Conservation (phyloP, 768 basidiomycete genomes). For the Pisolithus sp. region DNA sequence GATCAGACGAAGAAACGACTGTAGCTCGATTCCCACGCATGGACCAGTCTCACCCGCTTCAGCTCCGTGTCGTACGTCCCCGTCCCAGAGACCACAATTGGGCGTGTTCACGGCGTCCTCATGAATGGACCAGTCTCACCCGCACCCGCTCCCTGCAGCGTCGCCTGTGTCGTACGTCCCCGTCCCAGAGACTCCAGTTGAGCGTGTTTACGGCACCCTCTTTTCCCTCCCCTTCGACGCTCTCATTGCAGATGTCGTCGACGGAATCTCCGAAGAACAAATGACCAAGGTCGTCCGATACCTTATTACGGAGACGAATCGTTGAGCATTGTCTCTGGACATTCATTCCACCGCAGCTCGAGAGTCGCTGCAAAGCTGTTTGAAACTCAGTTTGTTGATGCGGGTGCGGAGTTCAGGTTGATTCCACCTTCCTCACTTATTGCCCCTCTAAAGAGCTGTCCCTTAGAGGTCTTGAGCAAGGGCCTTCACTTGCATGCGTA, state of each 20-base stretch:
- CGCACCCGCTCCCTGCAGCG: too few relatives aligned
- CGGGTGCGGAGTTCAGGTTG: slow-evolving; percentile 47
- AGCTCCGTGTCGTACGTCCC: too few relatives aligned
- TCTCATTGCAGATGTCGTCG: slow-evolving; percentile 57
- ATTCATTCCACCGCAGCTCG: slow-evolving; percentile 71
- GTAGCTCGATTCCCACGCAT: too few relatives aligned
- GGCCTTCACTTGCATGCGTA: too few relatives aligned
- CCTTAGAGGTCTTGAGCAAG: too few relatives aligned
- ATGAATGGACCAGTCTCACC: too few relatives aligned
- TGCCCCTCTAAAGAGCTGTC: too few relatives aligned
- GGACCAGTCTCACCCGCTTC: too few relatives aligned
- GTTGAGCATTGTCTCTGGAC: slow-evolving; percentile 68
- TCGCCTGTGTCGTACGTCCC: slow-evolving; percentile 45
- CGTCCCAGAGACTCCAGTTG: slow-evolving; percentile 49
- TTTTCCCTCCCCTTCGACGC: slow-evolving; percentile 60
- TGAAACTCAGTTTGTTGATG: slow-evolving; percentile 63
- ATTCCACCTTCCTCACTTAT: too few relatives aligned
- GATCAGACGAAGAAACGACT: too few relatives aligned
- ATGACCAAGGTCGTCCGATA: slow-evolving; percentile 70
- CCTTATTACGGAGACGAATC: slow-evolving; percentile 71
- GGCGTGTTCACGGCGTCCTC: too few relatives aligned
- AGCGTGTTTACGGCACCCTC: slow-evolving; percentile 55
- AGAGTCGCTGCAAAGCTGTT: slow-evolving; percentile 60
- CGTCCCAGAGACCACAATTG: too few relatives aligned
- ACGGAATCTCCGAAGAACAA: slow-evolving; percentile 58